A percentile compares a stretch with the other conserved stretches of the same genome.
These are phyloP conservation scores for Hysterium pulicare DNA, from an alignment of 2,329 filamentous ascomycete genomes.

Conservation along the genomic window DNA sequence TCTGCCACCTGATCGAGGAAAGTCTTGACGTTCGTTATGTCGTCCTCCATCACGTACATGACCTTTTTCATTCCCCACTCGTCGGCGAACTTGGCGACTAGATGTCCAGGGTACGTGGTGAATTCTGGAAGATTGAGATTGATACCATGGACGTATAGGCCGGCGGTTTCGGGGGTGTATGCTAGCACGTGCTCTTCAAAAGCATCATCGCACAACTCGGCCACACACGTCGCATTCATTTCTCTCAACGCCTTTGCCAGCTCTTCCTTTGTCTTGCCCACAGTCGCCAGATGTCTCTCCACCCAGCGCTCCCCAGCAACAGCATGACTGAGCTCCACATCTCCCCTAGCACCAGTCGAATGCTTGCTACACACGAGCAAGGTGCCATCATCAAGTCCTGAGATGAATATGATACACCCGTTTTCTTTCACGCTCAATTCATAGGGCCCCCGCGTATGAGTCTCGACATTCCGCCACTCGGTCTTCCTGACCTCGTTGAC, in stretches of 20 bases:
- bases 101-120: slow-evolving; percentile 73
- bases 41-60: slow-evolving; percentile 72
- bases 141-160: slow-evolving; percentile 91
- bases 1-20: slow-evolving; percentile 85
- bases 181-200: slow-evolving; percentile 97
- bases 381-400: slow-evolving; percentile 83
- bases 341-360: slow-evolving; percentile 77
- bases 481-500: slow-evolving; percentile 77
- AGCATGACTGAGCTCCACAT: slow-evolving; percentile 75
- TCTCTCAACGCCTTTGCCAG: slow-evolving; percentile 70
- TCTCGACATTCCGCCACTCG: slow-evolving; percentile 74
- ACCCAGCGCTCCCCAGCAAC: slow-evolving; percentile 78
- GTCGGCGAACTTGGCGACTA: slow-evolving; percentile 87
- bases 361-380: slow-evolving; percentile 98
- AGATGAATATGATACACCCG: slow-evolving; percentile 98
- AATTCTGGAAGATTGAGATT: slow-evolving; percentile 95
- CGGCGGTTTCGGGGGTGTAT: slow-evolving; percentile 77
- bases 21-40: slow-evolving; percentile 67
- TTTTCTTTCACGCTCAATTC: slow-evolving; percentile 98
- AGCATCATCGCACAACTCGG: slow-evolving; percentile 90
- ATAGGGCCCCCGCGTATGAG: slow-evolving; percentile 78
- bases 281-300: slow-evolving; percentile 69
- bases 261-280: slow-evolving; percentile 76
- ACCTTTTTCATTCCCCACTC: slow-evolving; percentile 93
- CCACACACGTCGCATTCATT: slow-evolving; percentile 90